Evolutionary conservation across 345 rosid genomes (phyloP).

Genomic region (Erucastrum elatum): DNA sequence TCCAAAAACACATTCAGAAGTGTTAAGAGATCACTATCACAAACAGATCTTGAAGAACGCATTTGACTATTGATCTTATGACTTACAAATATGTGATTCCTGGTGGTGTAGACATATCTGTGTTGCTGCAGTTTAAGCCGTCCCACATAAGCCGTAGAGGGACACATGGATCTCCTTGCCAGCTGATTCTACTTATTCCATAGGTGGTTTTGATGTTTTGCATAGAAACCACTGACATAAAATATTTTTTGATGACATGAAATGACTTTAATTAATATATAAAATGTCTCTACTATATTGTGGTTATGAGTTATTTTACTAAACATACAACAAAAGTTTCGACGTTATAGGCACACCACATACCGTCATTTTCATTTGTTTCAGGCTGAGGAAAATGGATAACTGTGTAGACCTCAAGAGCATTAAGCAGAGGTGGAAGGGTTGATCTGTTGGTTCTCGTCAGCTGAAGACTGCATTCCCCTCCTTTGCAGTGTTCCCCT

Average conservation of each 20-base stretch:
- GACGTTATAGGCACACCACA: neutral
- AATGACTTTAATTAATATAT: no score
- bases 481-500: neutral
- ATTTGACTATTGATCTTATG: neutral
- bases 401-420: slow-evolving; percentile 28
- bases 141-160: slow-evolving; percentile 10
- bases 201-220: neutral
- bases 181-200: neutral
- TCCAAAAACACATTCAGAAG: neutral
- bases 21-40: neutral
- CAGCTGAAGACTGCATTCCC: neutral
- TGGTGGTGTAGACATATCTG: neutral
- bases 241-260: neutral
- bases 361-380: slow-evolving; percentile 38
- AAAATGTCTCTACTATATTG: neutral
- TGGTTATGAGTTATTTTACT: neutral
- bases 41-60: neutral
- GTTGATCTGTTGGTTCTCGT: slow-evolving; percentile 23
- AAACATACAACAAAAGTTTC: no score
- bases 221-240: slow-evolving; percentile 3
- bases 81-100: slow-evolving; percentile 21
- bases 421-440: slow-evolving; percentile 43
- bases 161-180: slow-evolving; percentile 31
- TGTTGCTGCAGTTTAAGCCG: neutral
- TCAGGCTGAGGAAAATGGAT: slow-evolving; percentile 17